phyloP scores from a whole-genome alignment of 306 rosid genomes.

The Prunus armeniaca region DNA sequence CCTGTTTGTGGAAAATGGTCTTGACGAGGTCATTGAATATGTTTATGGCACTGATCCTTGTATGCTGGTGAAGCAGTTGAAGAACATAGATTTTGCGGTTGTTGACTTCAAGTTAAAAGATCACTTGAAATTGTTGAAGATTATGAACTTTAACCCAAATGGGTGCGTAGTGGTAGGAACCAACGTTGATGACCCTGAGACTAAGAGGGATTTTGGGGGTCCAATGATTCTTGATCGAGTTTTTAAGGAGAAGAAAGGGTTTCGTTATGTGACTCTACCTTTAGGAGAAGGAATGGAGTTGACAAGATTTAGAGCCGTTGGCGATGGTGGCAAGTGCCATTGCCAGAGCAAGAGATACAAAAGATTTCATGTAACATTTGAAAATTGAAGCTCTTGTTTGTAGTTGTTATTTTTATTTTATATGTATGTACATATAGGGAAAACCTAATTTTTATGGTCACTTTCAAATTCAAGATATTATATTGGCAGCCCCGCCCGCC shows the following conservation, averaged over 20 bases:
- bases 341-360: slow-evolving; percentile 7
- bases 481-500: too few species aligned
- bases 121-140: slow-evolving; percentile 7
- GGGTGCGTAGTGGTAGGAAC: slow-evolving; percentile 10
- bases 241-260: slow-evolving; percentile 5
- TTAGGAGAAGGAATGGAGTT: slow-evolving; percentile 23
- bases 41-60: slow-evolving; percentile 14
- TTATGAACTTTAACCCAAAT: slow-evolving; percentile 20
- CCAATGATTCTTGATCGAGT: slow-evolving; percentile 1
- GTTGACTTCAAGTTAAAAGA: slow-evolving; percentile 22
- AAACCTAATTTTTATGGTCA: too few species aligned
- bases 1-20: neutral
- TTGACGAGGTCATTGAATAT: slow-evolving; percentile 11
- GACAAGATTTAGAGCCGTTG: slow-evolving; percentile 7
- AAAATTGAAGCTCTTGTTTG: slow-evolving; percentile 4
- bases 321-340: neutral
- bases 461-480: too few species aligned
- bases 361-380: slow-evolving; percentile 29
- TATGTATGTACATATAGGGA: too few species aligned
- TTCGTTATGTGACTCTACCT: slow-evolving; percentile 12
- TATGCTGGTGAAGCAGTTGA: slow-evolving; percentile 4
- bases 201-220: neutral
- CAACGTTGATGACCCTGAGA: neutral
- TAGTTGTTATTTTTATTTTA: neutral
- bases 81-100: slow-evolving; percentile 21